phyloP scores from a whole-genome alignment of 306 rosid species.

The Cucurbita ficifolia region DNA sequence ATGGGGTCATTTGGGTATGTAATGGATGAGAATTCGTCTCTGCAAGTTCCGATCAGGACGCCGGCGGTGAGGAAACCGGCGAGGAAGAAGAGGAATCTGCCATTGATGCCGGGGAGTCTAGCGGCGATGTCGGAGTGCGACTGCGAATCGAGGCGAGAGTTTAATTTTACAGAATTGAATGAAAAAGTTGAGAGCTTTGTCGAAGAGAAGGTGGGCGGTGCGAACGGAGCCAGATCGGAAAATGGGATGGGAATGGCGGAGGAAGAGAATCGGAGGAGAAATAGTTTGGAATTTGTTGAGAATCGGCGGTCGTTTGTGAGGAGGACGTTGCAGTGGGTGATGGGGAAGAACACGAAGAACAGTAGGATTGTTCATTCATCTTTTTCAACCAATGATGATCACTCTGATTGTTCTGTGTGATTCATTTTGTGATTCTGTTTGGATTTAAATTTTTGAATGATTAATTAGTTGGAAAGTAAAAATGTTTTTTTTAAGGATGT shows the following conservation, averaged over 20 bases:
- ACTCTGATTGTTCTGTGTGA: background rate
- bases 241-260: slow-evolving; percentile 22
- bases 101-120: slow-evolving; percentile 44
- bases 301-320: slow-evolving; percentile 76
- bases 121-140: slow-evolving; percentile 76
- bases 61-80: slow-evolving; percentile 30
- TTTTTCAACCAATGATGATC: slow-evolving; percentile 23
- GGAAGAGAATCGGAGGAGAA: slow-evolving; percentile 48
- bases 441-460: background rate
- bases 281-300: slow-evolving; percentile 61
- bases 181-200: background rate
- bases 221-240: slow-evolving; percentile 32
- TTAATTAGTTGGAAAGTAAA: no score
- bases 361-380: slow-evolving; percentile 76
- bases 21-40: slow-evolving; percentile 58
- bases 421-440: background rate
- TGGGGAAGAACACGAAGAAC: slow-evolving; percentile 38
- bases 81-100: slow-evolving; percentile 34
- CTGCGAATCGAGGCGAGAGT: slow-evolving; percentile 65
- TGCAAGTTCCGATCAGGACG: slow-evolving; percentile 63
- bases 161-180: slow-evolving; percentile 38
- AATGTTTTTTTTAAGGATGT: no score
- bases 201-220: background rate
- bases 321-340: slow-evolving; percentile 75
- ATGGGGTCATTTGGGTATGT: slow-evolving; percentile 91